A percentile compares a stretch with the other conserved stretches of the same genome.
These are phyloP conservation scores for Geum urbanum DNA, from an alignment of 306 rosid species.

Conservation along the genomic window DNA sequence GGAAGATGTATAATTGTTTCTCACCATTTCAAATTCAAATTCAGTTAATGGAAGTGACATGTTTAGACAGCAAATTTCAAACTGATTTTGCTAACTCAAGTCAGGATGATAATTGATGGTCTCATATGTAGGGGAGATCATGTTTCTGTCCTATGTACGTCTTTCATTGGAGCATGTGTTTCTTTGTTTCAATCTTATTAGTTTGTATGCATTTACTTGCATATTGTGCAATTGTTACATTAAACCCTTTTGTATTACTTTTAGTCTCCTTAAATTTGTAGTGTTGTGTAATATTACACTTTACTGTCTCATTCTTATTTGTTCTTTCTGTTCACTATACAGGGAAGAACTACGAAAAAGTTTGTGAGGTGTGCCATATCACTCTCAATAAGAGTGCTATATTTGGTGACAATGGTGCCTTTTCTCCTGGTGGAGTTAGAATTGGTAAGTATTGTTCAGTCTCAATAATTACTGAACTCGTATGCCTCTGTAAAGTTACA, in stretches of 20 bases:
- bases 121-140: neutral
- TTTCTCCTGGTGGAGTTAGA: constrained; percentile 74
- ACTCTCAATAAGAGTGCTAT: constrained; percentile 70
- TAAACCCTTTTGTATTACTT: neutral
- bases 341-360: constrained; percentile 76
- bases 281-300: neutral
- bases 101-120: neutral
- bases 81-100: neutral
- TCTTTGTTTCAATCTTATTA: neutral
- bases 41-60: no score
- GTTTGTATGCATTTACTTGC: neutral
- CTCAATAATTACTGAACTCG: neutral
- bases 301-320: neutral
- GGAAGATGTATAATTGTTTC: neutral
- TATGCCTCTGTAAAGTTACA: neutral
- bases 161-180: neutral
- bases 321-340: constrained; percentile 5
- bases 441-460: constrained; percentile 46
- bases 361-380: constrained; percentile 75
- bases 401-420: constrained; percentile 59
- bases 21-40: neutral
- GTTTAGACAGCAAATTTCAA: neutral
- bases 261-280: neutral
- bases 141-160: neutral
- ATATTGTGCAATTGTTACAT: neutral